Evolutionary conservation across 2,329 filamentous ascomycete species (phyloP).

Genomic region (Apiospora kogelbergensis): DNA sequence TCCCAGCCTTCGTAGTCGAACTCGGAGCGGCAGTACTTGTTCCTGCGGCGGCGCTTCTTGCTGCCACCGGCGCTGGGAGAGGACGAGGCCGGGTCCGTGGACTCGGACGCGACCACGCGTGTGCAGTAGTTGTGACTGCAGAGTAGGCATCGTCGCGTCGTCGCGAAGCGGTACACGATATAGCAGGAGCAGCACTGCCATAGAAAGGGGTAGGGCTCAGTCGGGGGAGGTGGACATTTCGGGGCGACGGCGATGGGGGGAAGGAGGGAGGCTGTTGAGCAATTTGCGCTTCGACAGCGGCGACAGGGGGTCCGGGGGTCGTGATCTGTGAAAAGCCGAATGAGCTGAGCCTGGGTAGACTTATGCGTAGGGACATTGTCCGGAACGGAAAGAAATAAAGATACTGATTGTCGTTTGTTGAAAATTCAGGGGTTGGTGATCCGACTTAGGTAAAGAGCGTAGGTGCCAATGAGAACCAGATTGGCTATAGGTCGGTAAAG

Average conservation of each 20-base stretch:
- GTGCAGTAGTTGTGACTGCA: conserved; percentile 29
- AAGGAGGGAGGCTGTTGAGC: background rate
- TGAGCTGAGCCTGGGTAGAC: background rate
- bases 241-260: background rate
- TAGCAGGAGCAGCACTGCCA: conserved; percentile 37
- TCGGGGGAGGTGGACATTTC: conserved; percentile 20
- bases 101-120: conserved; percentile 10
- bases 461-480: background rate
- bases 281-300: background rate
- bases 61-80: conserved; percentile 17
- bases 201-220: conserved; percentile 27
- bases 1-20: conserved; percentile 31
- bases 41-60: background rate
- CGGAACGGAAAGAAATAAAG: background rate
- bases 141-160: conserved; percentile 34
- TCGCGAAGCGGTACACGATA: conserved; percentile 30
- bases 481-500: background rate
- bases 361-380: background rate
- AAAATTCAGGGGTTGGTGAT: background rate
- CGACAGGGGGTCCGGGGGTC: background rate
- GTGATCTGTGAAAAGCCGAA: background rate
- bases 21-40: conserved; percentile 24
- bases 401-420: background rate
- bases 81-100: conserved; percentile 2
- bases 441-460: background rate